These are phyloP conservation scores for Hamigera avellanea DNA, from an alignment of 495 filamentous ascomycete species.

Conservation along the genomic window DNA sequence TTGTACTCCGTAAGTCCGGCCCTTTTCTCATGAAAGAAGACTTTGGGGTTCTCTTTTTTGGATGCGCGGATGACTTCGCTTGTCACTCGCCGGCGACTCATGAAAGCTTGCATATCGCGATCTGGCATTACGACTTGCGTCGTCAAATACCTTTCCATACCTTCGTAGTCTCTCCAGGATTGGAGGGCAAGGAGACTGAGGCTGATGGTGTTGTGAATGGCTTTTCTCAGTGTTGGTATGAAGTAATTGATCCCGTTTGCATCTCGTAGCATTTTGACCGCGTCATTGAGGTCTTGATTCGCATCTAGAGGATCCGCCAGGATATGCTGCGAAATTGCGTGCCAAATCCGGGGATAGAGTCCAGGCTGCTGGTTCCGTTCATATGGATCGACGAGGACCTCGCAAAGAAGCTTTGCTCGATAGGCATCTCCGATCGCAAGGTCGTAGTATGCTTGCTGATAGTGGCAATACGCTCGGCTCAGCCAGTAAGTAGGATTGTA, in stretches of 20 bases:
- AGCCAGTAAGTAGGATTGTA: slow-evolving; percentile 65
- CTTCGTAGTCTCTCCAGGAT: slow-evolving; percentile 15
- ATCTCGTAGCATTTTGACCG: slow-evolving; percentile 7
- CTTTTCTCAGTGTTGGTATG: slow-evolving; percentile 11
- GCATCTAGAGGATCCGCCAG: slow-evolving; percentile 4
- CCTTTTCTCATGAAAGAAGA: slow-evolving; percentile 13
- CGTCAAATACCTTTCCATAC: slow-evolving; percentile 6
- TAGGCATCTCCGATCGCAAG: slow-evolving; percentile 77
- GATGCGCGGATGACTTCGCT: too few species aligned
- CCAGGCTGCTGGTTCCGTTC: slow-evolving; percentile 12
- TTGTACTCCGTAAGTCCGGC: slow-evolving; percentile 8
- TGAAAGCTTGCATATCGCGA: slow-evolving; percentile 9
- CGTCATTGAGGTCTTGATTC: neutral
- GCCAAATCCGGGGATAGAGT: slow-evolving; percentile 16
- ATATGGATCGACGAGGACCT: slow-evolving; percentile 11
- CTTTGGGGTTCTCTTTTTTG: neutral
- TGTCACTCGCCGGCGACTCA: slow-evolving; percentile 2
- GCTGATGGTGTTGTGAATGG: slow-evolving; percentile 15
- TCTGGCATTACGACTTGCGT: slow-evolving; percentile 3
- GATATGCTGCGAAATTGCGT: slow-evolving; percentile 23
- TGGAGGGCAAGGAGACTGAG: slow-evolving; percentile 17
- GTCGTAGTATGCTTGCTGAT: slow-evolving; percentile 66
- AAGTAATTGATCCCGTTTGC: slow-evolving; percentile 16
- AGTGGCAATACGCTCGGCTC: slow-evolving; percentile 55
- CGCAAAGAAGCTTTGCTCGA: slow-evolving; percentile 56